Conservation (phyloP, 257 asterid species). For the Solanum habrochaites region DNA sequence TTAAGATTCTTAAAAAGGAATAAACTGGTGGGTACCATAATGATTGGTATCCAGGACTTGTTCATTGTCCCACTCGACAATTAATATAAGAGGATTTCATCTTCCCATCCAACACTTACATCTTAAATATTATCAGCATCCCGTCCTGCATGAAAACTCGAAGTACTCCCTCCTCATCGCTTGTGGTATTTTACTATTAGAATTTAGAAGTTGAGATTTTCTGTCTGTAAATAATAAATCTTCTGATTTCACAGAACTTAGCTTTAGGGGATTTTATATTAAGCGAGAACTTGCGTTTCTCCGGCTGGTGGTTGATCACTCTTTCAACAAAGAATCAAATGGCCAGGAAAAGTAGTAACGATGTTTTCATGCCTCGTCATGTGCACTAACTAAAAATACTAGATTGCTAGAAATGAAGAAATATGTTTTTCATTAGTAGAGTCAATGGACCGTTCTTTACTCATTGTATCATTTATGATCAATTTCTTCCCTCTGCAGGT, state of each 20-base stretch:
- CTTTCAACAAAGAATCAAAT: not conserved
- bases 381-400: not conserved
- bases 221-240: not conserved
- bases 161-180: not conserved
- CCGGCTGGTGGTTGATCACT: not conserved
- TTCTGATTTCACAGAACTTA: not conserved
- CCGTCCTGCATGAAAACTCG: not conserved
- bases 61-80: not conserved
- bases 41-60: not conserved
- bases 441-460: not conserved
- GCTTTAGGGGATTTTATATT: not conserved
- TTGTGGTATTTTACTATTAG: not conserved
- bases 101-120: not conserved
- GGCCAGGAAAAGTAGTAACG: not conserved
- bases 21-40: not conserved
- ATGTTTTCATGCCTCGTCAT: not conserved
- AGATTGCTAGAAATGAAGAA: not conserved
- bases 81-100: not conserved
- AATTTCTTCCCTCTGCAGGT: constrained; percentile 32
- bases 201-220: not conserved
- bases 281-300: not conserved
- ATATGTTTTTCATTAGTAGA: not conserved
- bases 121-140: not conserved
- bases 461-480: not conserved
- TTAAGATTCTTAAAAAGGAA: not conserved